phyloP scores from a whole-genome alignment of 176 grass and related monocot species.

The Oryza officinalis region DNA sequence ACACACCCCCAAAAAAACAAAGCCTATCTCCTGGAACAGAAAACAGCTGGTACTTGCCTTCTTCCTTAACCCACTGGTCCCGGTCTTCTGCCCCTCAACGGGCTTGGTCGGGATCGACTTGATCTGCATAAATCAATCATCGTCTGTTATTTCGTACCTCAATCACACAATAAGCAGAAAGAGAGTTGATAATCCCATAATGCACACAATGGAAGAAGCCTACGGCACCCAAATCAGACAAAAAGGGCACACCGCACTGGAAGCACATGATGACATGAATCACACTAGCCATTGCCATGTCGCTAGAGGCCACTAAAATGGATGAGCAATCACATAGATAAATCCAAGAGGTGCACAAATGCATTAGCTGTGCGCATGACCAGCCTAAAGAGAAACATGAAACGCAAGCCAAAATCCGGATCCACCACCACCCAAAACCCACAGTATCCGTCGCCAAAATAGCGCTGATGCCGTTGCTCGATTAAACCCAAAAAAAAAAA shows the following conservation, averaged over 20 bases:
- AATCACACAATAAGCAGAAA: background rate
- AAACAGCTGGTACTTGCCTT: conserved; percentile 46
- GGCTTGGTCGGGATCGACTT: conserved; percentile 71
- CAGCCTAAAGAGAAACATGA: background rate
- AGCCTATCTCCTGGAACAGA: background rate
- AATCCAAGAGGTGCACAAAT: background rate
- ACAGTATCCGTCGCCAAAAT: background rate
- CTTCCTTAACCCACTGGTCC: conserved; percentile 89
- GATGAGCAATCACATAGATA: background rate
- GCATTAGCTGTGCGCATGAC: background rate
- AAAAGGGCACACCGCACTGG: background rate
- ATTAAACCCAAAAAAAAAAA: background rate
- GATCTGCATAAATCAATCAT: conserved; percentile 52
- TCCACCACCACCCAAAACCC: background rate
- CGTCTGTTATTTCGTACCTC: background rate
- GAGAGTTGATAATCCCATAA: background rate
- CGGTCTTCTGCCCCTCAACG: conserved; percentile 82
- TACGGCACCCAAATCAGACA: background rate
- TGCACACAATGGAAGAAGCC: background rate
- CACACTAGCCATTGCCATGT: background rate
- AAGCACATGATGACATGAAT: background rate
- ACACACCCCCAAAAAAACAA: background rate
- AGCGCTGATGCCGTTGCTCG: background rate
- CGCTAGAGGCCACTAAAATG: background rate
- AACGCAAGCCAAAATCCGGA: background rate